These are phyloP conservation scores for Pseudohalonectria lignicola DNA, from an alignment of 2,329 filamentous ascomycete genomes.

Conservation along the genomic window DNA sequence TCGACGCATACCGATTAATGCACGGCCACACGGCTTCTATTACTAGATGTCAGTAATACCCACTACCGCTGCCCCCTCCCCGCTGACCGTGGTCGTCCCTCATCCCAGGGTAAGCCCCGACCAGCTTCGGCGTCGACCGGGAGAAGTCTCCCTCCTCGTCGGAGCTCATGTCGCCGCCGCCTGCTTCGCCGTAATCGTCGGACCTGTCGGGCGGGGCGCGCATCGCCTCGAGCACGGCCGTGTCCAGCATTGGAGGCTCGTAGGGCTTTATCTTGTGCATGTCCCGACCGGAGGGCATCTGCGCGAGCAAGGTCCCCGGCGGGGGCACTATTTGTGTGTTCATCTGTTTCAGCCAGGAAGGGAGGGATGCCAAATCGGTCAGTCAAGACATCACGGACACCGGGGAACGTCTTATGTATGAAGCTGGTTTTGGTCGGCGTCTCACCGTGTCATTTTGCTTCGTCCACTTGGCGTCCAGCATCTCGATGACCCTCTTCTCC, in stretches of 20 bases:
- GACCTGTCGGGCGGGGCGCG: conserved; percentile 36
- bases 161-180: conserved; percentile 26
- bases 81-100: conserved; percentile 4
- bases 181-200: conserved; percentile 29
- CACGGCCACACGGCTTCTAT: too few species aligned
- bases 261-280: conserved; percentile 66
- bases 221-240: conserved; percentile 52
- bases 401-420: too few species aligned
- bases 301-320: conserved; percentile 58
- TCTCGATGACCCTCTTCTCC: conserved; percentile 74
- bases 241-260: conserved; percentile 52
- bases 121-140: not conserved
- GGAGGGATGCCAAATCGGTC: too few species aligned
- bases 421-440: conserved; percentile 7
- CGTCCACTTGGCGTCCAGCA: conserved; percentile 80
- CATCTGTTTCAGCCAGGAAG: conserved; percentile 50
- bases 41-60: conserved; percentile 4
- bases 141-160: conserved; percentile 23
- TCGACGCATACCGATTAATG: too few species aligned
- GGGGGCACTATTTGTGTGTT: conserved; percentile 70
- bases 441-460: conserved; percentile 86
- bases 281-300: conserved; percentile 80
- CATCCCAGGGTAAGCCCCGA: conserved; percentile 4
- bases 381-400: too few species aligned
- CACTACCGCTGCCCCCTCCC: conserved; percentile 1